Conservation (phyloP, 495 filamentous ascomycete species). For the Neurospora hispaniola region DNA sequence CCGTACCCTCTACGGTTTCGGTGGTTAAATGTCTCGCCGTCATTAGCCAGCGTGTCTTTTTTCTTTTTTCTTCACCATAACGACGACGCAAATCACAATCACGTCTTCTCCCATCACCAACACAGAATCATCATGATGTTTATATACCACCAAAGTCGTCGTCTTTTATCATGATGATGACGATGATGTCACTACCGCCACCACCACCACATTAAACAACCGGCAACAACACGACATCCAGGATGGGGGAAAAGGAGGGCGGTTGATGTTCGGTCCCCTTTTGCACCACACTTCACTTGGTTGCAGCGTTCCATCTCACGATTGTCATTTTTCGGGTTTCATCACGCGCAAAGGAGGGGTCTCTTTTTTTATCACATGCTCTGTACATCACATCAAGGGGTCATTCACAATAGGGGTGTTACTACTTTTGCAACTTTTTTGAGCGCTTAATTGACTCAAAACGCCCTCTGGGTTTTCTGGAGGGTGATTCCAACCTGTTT, state of each 20-base stretch:
- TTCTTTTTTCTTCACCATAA: slow-evolving; percentile 1
- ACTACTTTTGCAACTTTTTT: slow-evolving; percentile 1
- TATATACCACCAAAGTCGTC: slow-evolving; percentile 1
- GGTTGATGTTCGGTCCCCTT: neutral
- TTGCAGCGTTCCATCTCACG: neutral
- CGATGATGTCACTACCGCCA: neutral
- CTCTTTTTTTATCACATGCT: neutral
- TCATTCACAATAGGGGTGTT: neutral
- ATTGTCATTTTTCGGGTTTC: neutral
- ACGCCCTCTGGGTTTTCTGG: neutral
- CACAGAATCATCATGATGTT: neutral
- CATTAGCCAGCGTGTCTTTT: slow-evolving; percentile 1
- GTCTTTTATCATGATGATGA: neutral
- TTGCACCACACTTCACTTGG: neutral
- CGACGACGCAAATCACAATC: neutral
- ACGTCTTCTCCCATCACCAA: neutral
- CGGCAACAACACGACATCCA: neutral
- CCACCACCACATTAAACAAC: neutral
- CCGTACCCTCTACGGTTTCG: slow-evolving; percentile 94
- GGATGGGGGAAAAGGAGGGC: neutral
- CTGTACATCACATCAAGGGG: neutral
- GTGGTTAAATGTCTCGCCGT: slow-evolving; percentile 54
- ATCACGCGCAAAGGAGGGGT: neutral
- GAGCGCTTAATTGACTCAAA: slow-evolving; percentile 1
- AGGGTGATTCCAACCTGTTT: neutral